Base-by-base conservation (phyloP, 805 yeast genomes). In the Yarrowia sp. region DNA sequence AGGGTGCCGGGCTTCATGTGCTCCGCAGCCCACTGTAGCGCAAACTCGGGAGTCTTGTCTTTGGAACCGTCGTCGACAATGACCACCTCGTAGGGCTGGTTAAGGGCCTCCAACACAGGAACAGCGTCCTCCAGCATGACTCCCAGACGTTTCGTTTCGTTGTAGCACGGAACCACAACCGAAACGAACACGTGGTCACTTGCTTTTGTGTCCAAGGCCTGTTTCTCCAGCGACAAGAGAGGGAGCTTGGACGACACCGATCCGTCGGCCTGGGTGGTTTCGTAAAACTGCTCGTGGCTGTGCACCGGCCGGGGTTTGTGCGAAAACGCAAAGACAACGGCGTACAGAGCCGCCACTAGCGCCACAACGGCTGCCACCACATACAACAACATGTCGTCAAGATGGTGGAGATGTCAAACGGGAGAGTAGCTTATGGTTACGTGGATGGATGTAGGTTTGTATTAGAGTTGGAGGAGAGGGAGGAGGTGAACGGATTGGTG, bases 151-250 rank as follows among this genome's bases (percentile, higher is more conserved):
- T 81, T 77, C 0, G 89, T 87, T 78, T 95, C 99, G 75, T 95
- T 95, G 75, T 85, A 95, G 76, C 97, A 92, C n/a, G 99, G 99
- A 7, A 95, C 86, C 8, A 95, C 92, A 35, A 95, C 88, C 35
- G 95, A 86, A 52, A 94, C 74, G 41, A 84, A 84, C 32, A 90
- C 82, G 73, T 69, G 70, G 16, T 40, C 55, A 41, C 7, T 8
- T 8, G 22, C n/a, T 15, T 43, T 12, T 41, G n/a, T 4, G n/a
- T 41, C 43, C 12, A n/a, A 8, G 11, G 36, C 26, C 46, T 61
- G 67, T 12, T 36, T 22, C 55, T 63, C 67, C 56, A 63, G 45
- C 22, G 67, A 46, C 43, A 15, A 40, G 5, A 63, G 56, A 10
- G 67, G 67, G 40, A 2, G 56, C 8, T 22, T 19, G 11, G 43